Evolutionary conservation across 1,139 yeast genomes (phyloP).

Genomic region (Diutina sp.): DNA sequence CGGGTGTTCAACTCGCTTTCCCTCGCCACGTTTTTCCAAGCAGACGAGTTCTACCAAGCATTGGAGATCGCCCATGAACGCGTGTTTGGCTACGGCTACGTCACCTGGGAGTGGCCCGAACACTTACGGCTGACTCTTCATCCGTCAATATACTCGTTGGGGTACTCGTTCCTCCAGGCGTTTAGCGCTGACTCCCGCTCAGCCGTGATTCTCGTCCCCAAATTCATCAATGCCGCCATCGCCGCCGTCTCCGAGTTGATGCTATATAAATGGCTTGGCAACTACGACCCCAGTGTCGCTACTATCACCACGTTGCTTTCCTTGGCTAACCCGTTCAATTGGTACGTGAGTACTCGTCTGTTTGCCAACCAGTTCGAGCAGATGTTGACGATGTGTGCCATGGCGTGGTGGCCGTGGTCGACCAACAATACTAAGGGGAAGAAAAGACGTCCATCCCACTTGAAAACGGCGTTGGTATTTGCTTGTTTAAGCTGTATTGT

Average conservation of each 20-base stretch:
- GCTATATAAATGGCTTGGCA: constrained; percentile 29
- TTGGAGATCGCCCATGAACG: constrained; percentile 80
- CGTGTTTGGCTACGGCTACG: constrained; percentile 69
- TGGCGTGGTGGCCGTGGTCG: constrained; percentile 63
- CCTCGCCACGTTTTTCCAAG: constrained; percentile 73
- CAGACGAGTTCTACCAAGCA: constrained; percentile 92
- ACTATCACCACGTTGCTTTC: constrained; percentile 37
- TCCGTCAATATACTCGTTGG: constrained; percentile 54
- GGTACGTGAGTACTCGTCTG: constrained; percentile 70
- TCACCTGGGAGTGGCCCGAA: constrained; percentile 91
- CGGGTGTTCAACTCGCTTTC: constrained; percentile 54
- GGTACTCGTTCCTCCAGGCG: constrained; percentile 14
- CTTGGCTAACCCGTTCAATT: constrained; percentile 66
- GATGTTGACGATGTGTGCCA: constrained; percentile 55
- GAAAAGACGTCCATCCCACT: constrained; percentile 7
- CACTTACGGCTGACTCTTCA: constrained; percentile 69
- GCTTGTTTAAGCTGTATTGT: constrained; percentile 53
- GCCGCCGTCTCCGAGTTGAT: constrained; percentile 66
- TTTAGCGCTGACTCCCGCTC: constrained; percentile 2
- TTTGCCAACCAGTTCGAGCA: constrained; percentile 81
- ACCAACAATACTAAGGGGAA: constrained; percentile 8
- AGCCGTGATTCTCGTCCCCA: constrained; percentile 33
- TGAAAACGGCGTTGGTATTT: constrained; percentile 16
- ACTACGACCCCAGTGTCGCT: constrained; percentile 29
- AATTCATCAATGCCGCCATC: constrained; percentile 51